These are phyloP conservation scores for Heteromeles arbutifolia DNA, from an alignment of 306 rosid species.

Conservation along the genomic window DNA sequence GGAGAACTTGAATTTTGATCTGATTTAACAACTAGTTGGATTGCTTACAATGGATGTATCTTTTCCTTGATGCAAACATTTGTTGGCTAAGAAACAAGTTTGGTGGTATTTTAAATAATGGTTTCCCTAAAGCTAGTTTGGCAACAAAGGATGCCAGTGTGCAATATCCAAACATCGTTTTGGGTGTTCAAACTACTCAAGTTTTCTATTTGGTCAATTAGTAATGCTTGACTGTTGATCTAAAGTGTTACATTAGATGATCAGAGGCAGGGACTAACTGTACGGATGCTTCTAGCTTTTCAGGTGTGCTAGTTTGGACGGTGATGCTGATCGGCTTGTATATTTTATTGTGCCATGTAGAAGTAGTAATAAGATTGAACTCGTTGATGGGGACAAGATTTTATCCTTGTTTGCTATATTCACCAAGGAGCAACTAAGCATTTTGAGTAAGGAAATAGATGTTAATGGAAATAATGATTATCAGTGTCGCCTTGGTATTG, in stretches of 20 bases:
- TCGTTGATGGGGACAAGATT: conserved; percentile 92
- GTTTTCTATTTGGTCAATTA: not conserved
- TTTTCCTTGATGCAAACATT: not conserved
- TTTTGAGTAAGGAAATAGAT: conserved; percentile 42
- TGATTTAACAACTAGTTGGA: not conserved
- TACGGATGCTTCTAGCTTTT: conserved; percentile 45
- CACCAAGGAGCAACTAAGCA: conserved; percentile 63
- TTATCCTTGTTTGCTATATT: conserved; percentile 74
- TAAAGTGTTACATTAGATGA: not conserved
- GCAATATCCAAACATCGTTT: not conserved
- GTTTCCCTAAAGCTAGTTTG: not conserved
- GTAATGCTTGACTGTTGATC: not conserved
- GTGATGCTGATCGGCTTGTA: conserved; percentile 94
- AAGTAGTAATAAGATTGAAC: conserved; percentile 49
- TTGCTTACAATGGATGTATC: not conserved
- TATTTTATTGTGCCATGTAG: conserved; percentile 58
- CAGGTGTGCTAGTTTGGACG: conserved; percentile 98
- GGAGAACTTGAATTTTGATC: not conserved
- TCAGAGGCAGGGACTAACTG: conserved; percentile 12
- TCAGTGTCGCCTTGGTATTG: conserved; percentile 58
- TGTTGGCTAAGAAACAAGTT: not conserved
- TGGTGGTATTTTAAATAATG: not conserved
- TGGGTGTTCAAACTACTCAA: not conserved
- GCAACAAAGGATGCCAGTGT: not conserved
- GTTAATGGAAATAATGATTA: conserved; percentile 12